Conservation (phyloP, 169 alveolate species). For the Theileria orientalis region DNA sequence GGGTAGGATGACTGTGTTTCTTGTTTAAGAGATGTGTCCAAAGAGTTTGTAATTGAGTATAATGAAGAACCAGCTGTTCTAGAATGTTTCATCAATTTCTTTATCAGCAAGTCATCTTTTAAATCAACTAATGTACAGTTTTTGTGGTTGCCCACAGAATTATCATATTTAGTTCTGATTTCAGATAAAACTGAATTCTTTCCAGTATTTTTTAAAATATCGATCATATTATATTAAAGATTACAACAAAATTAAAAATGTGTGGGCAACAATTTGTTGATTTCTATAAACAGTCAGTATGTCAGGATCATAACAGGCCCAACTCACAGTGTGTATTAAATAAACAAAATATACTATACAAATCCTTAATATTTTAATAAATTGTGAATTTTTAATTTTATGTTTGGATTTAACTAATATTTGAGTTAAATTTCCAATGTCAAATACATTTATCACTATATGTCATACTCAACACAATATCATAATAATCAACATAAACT, state of each 20-base stretch:
- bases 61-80: conserved; percentile 15
- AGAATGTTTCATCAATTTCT: conserved; percentile 19
- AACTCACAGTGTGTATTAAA: too few relatives aligned
- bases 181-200: conserved; percentile 12
- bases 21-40: not conserved
- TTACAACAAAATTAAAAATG: conserved; percentile 10
- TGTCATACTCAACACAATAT: too few relatives aligned
- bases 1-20: conserved; percentile 14
- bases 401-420: too few relatives aligned
- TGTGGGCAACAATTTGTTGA: not conserved
- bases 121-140: conserved; percentile 22
- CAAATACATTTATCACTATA: too few relatives aligned
- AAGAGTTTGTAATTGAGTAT: not conserved
- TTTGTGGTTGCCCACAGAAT: not conserved
- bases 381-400: too few relatives aligned
- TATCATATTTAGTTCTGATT: not conserved
- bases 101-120: conserved; percentile 16
- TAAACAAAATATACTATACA: too few relatives aligned
- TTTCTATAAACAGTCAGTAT: too few relatives aligned
- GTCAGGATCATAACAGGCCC: too few relatives aligned
- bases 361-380: too few relatives aligned
- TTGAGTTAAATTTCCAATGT: too few relatives aligned
- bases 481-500: too few relatives aligned
- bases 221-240: conserved; percentile 1
- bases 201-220: not conserved